Evolutionary conservation across 371 early-diverging fungal species (phyloP).

Genomic region (Coemansia sp.): DNA sequence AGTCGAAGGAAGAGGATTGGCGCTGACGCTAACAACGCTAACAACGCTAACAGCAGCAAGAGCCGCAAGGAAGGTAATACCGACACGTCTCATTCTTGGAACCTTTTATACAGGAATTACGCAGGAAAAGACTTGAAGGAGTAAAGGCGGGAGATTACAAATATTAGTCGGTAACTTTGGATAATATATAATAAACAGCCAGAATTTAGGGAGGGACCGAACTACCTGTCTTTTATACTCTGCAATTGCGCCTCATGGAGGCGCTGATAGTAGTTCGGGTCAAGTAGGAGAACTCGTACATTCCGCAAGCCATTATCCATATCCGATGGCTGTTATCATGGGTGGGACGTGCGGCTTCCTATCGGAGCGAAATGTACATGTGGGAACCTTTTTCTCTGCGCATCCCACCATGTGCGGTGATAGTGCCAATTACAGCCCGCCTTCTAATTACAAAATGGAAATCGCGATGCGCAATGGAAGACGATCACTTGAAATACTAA

Average conservation of each 20-base stretch:
- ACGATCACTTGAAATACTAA: background rate
- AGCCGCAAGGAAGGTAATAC: conserved; percentile 34
- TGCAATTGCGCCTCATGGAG: background rate
- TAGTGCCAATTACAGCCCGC: background rate
- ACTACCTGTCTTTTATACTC: background rate
- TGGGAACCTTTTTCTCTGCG: background rate
- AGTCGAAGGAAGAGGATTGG: conserved; percentile 24
- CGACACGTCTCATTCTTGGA: conserved; percentile 28
- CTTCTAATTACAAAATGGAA: background rate
- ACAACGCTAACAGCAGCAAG: conserved; percentile 21
- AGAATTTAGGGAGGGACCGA: background rate
- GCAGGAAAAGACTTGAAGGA: background rate
- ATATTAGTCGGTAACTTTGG: background rate
- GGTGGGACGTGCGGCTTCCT: background rate
- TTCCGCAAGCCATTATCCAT: no score
- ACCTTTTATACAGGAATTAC: background rate
- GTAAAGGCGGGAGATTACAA: background rate
- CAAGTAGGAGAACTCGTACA: no score
- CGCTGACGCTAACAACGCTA: conserved; percentile 18
- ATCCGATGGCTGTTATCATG: no score
- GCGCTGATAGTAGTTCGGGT: background rate
- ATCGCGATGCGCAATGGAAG: background rate
- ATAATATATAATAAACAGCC: background rate
- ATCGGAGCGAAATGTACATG: background rate
- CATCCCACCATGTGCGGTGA: background rate